Evolutionary conservation across 2,329 filamentous ascomycete species (phyloP).

Genomic region (Eurotiales sp.): DNA sequence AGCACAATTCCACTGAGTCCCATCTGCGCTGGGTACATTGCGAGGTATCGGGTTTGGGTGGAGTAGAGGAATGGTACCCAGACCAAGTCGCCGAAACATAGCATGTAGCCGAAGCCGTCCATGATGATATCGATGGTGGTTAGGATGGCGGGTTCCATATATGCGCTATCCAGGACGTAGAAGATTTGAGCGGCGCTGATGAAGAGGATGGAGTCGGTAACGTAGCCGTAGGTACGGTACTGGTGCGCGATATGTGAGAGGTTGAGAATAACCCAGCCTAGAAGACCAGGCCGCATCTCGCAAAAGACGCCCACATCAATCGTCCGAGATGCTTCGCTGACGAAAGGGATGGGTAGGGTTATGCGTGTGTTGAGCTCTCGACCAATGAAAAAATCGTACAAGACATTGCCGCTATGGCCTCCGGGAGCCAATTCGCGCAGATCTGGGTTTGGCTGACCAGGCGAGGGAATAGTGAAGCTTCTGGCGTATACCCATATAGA

Average conservation of each 20-base stretch:
- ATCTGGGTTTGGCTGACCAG: slow-evolving; percentile 61
- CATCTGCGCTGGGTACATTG: slow-evolving; percentile 75
- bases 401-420: slow-evolving; percentile 74
- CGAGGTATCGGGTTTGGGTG: slow-evolving; percentile 77
- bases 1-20: slow-evolving; percentile 62
- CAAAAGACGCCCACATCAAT: slow-evolving; percentile 88
- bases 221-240: slow-evolving; percentile 75
- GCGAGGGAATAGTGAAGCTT: slow-evolving; percentile 71
- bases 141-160: slow-evolving; percentile 82
- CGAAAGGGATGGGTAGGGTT: slow-evolving; percentile 61
- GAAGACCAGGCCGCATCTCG: slow-evolving; percentile 86
- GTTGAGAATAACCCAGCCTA: slow-evolving; percentile 84
- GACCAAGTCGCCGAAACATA: slow-evolving; percentile 84
- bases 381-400: slow-evolving; percentile 97
- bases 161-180: slow-evolving; percentile 80
- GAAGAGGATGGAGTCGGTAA: slow-evolving; percentile 82
- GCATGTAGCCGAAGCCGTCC: slow-evolving; percentile 94
- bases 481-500: slow-evolving; percentile 75
- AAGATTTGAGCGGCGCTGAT: slow-evolving; percentile 72
- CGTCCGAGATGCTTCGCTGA: slow-evolving; percentile 59
- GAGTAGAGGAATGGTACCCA: slow-evolving; percentile 93
- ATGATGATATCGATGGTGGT: slow-evolving; percentile 93
- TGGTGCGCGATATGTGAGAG: slow-evolving; percentile 82
- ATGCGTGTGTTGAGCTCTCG: slow-evolving; percentile 90
- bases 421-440: slow-evolving; percentile 76